Percentiles rank a stretch among this genome's conserved stretches.
Conservation (phyloP, 2,329 filamentous ascomycete genomes). For the Myriosclerotinia scirpicola region DNA sequence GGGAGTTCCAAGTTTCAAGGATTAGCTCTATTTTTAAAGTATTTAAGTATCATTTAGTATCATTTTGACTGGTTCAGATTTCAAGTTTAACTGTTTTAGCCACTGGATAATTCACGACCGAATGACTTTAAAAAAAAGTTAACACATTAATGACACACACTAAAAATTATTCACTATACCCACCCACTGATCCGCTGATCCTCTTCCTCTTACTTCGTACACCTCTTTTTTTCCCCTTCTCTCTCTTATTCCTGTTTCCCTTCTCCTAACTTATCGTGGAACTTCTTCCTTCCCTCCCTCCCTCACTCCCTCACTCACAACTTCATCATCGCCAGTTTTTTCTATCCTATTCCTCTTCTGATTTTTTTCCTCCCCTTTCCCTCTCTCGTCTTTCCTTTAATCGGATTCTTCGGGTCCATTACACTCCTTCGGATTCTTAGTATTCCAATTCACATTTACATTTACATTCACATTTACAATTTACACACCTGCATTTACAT, state of each 20-base stretch:
- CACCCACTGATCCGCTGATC: constrained; percentile 10
- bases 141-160: not conserved
- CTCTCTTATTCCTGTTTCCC: too few relatives aligned
- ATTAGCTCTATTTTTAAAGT: not conserved
- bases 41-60: constrained; percentile 7
- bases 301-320: constrained; percentile 21
- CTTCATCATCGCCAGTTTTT: constrained; percentile 19
- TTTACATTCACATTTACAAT: not conserved
- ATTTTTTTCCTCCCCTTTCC: constrained; percentile 34
- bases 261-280: too few relatives aligned
- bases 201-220: too few relatives aligned
- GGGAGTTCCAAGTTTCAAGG: too few relatives aligned
- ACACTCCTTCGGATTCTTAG: constrained; percentile 42
- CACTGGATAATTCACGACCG: not conserved
- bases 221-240: not conserved
- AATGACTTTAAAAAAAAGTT: too few relatives aligned
- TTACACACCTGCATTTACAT: constrained; percentile 19
- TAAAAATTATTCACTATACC: constrained; percentile 13
- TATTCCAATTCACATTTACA: constrained; percentile 30
- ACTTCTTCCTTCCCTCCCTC: constrained; percentile 15
- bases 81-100: not conserved
- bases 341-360: constrained; percentile 27
- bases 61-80: not conserved
- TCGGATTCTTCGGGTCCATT: constrained; percentile 48
- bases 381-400: constrained; percentile 37